Evolutionary conservation across 345 rosid genomes (phyloP), one percentile per base, ranked within the genome.

Genomic region (sweet orange (Citrus sinensis)): DNA sequence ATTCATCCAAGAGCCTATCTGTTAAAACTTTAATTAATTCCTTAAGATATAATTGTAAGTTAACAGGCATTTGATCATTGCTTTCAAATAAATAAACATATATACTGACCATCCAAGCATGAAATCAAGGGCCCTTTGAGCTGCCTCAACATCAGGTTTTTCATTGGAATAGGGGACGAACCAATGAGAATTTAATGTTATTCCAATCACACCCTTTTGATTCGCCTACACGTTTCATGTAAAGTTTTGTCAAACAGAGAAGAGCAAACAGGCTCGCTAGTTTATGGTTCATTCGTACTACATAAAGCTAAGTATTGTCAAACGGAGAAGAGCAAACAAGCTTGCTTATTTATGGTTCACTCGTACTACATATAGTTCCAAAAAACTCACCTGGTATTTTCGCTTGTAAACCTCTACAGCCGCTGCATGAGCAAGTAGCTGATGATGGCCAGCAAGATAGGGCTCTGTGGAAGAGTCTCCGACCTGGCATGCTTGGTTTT

Each of bases 201-300:
- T 67, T 24, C 88, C 88, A 49, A 86, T 83, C 59, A 6, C 13
- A 9, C 88, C 86, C 62, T 86, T 86, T 63, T 86, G 86, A 77
- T 58, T 42, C 7, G 80, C 81, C 86, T 85, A 54, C n/a, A 54
- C 17, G 1, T 3, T 46, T 46, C 51, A 46, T 46, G 51, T 46
- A 46, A 46, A 46, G 51, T 46, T 46, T 46, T 46, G 51, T 46
- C 51, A 46, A 46, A 46, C 51, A 13, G 1, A 46, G 51, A 46
- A 46, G 5, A 46, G 3, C 14, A 3, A 46, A 46, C 17, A 13
- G 13, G 51, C 51, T 13, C 0, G 5, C 49, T 13, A 0, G 1
- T 4, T 46, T 46, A 13, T 46, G 49, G 49, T 42, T 42, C 49
- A 46, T 3, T 46, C 5, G 6, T 1, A 17, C 20, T 1, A 8